A percentile compares a stretch with the other conserved stretches of the same genome.
Conservation (phyloP, 257 asterid species). For the Capsicum rhomboideum region DNA sequence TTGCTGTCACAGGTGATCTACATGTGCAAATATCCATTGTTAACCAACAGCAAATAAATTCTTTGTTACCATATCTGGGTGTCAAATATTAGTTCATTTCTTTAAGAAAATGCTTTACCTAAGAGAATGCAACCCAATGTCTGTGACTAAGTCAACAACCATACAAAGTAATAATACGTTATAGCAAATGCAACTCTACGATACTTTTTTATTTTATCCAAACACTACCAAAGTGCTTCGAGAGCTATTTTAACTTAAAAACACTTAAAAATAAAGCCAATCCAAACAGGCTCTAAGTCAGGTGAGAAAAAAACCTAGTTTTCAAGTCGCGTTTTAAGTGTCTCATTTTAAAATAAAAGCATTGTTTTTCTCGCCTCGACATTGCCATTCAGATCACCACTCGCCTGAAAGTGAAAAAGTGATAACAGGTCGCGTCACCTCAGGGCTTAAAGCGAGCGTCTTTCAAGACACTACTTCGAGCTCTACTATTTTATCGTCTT, state of each 20-base stretch:
- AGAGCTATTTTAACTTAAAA: too few species aligned
- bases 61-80: not conserved
- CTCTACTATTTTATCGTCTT: not conserved
- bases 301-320: not conserved
- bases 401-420: not conserved
- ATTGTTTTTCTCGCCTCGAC: not conserved
- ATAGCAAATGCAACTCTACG: not conserved
- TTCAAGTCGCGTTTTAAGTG: not conserved
- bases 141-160: not conserved
- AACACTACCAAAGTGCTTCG: too few species aligned
- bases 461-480: not conserved
- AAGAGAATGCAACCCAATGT: not conserved
- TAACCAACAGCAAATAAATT: not conserved
- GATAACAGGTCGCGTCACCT: not conserved
- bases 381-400: not conserved
- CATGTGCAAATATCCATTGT: not conserved
- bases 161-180: not conserved
- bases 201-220: too few species aligned
- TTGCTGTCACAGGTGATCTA: constrained; percentile 29
- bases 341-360: too few species aligned
- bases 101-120: not conserved
- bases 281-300: too few species aligned
- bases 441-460: not conserved
- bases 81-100: not conserved
- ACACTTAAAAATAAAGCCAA: too few species aligned